These are phyloP conservation scores for Sugiyamaella americana DNA, from an alignment of 805 yeast genomes.

Conservation along the genomic window DNA sequence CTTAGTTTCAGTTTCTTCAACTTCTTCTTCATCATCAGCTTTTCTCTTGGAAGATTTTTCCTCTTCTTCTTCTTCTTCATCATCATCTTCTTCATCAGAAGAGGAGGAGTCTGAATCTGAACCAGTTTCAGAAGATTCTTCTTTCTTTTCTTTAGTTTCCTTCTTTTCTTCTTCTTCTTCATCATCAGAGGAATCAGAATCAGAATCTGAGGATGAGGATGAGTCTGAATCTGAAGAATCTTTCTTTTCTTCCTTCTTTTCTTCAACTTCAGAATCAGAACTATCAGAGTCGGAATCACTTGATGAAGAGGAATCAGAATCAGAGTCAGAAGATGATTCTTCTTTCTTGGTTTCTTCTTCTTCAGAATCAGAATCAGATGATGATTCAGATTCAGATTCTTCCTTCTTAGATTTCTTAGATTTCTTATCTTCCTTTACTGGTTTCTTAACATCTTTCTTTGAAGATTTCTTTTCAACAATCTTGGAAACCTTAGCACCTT, in stretches of 20 bases:
- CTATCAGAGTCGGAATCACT: conserved; percentile 23
- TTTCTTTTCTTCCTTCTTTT: conserved; percentile 15
- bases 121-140: conserved; percentile 20
- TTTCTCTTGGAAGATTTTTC: conserved; percentile 23
- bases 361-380: conserved; percentile 24
- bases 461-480: conserved; percentile 26
- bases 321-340: conserved; percentile 28
- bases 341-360: conserved; percentile 29
- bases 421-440: conserved; percentile 19
- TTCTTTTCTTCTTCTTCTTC: conserved; percentile 17
- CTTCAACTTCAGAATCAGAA: conserved; percentile 13
- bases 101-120: conserved; percentile 27
- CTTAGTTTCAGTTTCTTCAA: conserved; percentile 44
- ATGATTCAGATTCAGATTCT: conserved; percentile 28
- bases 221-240: conserved; percentile 29
- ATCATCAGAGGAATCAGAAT: conserved; percentile 22
- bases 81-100: conserved; percentile 27
- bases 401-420: conserved; percentile 42
- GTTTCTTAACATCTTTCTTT: conserved; percentile 10
- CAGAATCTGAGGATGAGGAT: conserved; percentile 28
- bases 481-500: conserved; percentile 20
- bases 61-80: conserved; percentile 13
- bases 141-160: not conserved
- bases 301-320: conserved; percentile 18
- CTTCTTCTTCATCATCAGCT: conserved; percentile 37